Percentiles rank a stretch among this genome's conserved stretches.
phyloP scores from a whole-genome alignment of 192 early-diverging fungal species.

The Radiomyces spectabilis region DNA sequence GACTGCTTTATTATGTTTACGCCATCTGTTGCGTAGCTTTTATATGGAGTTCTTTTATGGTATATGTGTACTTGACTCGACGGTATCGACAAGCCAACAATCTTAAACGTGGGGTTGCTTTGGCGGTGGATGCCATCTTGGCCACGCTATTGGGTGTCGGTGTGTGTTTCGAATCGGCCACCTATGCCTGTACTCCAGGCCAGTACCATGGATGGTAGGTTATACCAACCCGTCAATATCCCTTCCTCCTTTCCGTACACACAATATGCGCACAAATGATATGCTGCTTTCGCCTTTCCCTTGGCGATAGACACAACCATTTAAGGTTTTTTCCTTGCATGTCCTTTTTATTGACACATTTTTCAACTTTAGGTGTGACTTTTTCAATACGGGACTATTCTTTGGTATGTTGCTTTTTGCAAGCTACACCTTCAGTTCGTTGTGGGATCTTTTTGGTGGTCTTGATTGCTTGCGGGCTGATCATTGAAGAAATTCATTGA shows the following conservation, averaged over 20 bases:
- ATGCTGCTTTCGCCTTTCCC: too few species aligned
- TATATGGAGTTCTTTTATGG: not conserved
- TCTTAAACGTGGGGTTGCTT: not conserved
- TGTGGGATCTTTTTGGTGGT: not conserved
- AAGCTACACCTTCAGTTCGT: not conserved
- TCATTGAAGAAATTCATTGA: not conserved
- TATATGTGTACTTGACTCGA: not conserved
- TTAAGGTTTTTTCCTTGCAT: not conserved
- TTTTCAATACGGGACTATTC: not conserved
- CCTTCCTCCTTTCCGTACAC: not conserved
- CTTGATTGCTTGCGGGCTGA: not conserved
- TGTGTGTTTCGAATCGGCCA: not conserved
- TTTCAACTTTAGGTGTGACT: not conserved
- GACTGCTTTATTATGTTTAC: not conserved
- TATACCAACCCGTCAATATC: not conserved
- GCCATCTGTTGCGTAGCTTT: not conserved
- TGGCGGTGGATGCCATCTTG: not conserved
- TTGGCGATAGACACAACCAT: too few species aligned
- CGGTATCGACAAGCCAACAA: not conserved
- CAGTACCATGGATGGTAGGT: not conserved
- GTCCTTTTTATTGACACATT: not conserved
- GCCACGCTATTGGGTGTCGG: not conserved
- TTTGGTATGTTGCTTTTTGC: not conserved
- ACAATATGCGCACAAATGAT: too few species aligned
- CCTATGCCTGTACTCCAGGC: not conserved